Base-by-base conservation (phyloP, 2,329 filamentous ascomycete genomes). In the Blumeria hordei region DNA sequence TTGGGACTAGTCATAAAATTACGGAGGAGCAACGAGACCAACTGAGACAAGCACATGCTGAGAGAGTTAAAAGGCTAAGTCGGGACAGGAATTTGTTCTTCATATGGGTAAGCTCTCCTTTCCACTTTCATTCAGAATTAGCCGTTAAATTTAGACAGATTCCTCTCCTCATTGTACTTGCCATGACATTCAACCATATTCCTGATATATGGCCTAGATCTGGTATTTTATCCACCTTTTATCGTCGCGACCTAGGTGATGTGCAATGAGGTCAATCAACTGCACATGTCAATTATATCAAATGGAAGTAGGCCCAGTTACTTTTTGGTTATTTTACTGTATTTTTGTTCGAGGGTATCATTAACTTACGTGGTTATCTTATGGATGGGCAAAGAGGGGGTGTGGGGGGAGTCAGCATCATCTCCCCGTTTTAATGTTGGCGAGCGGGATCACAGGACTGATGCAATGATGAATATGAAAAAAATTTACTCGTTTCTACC, bases 21-120 rank as follows among this genome's bases (percentile, higher is more conserved):
- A 81, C 78, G 34, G 74, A 74, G 63, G 77, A 81, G 63, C 78
- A 82, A 63, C 77, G 80, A 64, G 77, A 79, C 60, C 76, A 76
- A 60, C 71, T 83, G 58, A 70, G 79, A 47, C 69, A 76, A 54
- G 77, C 73, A 32, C 76, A 78, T 58, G 75, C 78, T 55, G 72
- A 74, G 64, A 80, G 77, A 64, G 69, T 80, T 61, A 82, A 81
- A 72, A 73, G 72, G 57, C 68, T 81, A 57, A 74, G 76, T 59
- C 76, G 75, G 57, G 80, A 83, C 62, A 73, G 74, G 61, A 81
- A 81, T 63, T 69, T 83, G 49, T 83, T 80, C 69, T 79, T 81
- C 60, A 72, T 83, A 62, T 83, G 80, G 80, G 78, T 81, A 73
- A 59, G 64, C 53, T 21, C 45, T 57, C 35, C n/a, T 47, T 32